These are phyloP conservation scores for Chaetomiaceae sp. DNA, from an alignment of 2,329 filamentous ascomycete genomes.

Conservation along the genomic window DNA sequence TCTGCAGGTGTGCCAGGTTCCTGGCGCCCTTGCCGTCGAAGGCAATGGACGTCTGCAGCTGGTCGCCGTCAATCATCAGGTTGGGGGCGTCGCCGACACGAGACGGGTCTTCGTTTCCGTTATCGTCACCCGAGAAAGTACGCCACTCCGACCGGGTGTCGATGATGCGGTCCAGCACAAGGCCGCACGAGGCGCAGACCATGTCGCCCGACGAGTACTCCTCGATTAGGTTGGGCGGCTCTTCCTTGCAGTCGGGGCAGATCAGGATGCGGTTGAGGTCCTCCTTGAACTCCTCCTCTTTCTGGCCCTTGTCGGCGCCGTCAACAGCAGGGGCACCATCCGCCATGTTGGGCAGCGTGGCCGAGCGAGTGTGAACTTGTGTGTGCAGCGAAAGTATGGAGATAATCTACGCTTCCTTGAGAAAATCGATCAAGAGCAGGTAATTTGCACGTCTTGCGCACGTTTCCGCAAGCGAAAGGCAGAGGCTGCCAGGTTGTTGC, in stretches of 20 bases:
- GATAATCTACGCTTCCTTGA: background rate
- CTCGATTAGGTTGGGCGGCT: constrained; percentile 87
- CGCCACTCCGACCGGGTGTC: constrained; percentile 98
- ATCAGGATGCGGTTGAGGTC: constrained; percentile 82
- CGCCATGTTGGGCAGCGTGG: constrained; percentile 42
- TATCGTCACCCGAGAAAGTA: constrained; percentile 97
- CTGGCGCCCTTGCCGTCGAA: constrained; percentile 68
- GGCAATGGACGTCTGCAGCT: constrained; percentile 83
- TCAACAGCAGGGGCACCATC: constrained; percentile 31
- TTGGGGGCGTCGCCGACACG: constrained; percentile 96
- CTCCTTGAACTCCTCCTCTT: constrained; percentile 52
- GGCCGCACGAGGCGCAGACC: constrained; percentile 85
- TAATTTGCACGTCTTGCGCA: background rate
- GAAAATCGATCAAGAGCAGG: background rate
- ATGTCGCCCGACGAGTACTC: constrained; percentile 91
- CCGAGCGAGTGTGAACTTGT: background rate
- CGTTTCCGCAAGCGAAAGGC: background rate
- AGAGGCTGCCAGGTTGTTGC: background rate
- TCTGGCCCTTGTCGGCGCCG: constrained; percentile 22
- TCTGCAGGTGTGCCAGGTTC: constrained; percentile 78
- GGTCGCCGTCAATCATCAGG: constrained; percentile 81
- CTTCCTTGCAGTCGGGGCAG: constrained; percentile 86
- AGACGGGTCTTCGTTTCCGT: constrained; percentile 91
- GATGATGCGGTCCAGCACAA: constrained; percentile 88
- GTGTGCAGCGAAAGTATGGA: background rate